These are phyloP conservation scores for Aureobasidium zeae DNA, from an alignment of 2,329 filamentous ascomycete species.

Conservation along the genomic window DNA sequence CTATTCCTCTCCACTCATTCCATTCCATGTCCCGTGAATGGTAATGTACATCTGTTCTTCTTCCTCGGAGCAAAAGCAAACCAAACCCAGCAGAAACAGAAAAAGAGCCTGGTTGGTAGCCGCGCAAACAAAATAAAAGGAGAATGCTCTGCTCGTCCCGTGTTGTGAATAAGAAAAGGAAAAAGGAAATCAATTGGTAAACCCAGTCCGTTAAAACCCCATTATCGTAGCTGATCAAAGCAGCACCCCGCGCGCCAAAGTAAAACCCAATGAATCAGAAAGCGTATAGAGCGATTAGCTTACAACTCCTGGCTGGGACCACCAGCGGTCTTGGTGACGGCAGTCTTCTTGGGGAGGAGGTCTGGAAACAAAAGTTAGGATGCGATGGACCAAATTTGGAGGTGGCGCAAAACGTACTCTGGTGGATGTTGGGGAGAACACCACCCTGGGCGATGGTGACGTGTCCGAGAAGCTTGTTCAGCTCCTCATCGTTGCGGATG, in stretches of 20 bases:
- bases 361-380: slow-evolving; percentile 51
- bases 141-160: slow-evolving; percentile 15
- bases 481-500: slow-evolving; percentile 98
- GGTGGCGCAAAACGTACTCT: slow-evolving; percentile 58
- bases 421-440: slow-evolving; percentile 95
- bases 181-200: slow-evolving; percentile 11
- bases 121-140: slow-evolving; percentile 11
- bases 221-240: slow-evolving; percentile 18
- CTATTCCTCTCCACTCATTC: slow-evolving; percentile 9
- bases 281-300: slow-evolving; percentile 31
- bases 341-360: slow-evolving; percentile 98
- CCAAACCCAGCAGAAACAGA: background rate
- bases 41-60: slow-evolving; percentile 51
- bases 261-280: slow-evolving; percentile 19
- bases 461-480: slow-evolving; percentile 97
- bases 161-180: too few relatives aligned
- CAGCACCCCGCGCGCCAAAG: slow-evolving; percentile 18
- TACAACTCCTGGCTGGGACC: slow-evolving; percentile 90
- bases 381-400: slow-evolving; percentile 4
- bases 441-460: slow-evolving; percentile 96
- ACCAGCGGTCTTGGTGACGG: slow-evolving; percentile 51
- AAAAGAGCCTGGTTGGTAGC: too few relatives aligned
- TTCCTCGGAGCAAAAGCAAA: background rate
- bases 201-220: slow-evolving; percentile 19
- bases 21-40: slow-evolving; percentile 51